A percentile compares a stretch with the other conserved stretches of the same genome.
Conservation (phyloP, 352 stramenopile species). For the Phytophthora tentaculata region DNA sequence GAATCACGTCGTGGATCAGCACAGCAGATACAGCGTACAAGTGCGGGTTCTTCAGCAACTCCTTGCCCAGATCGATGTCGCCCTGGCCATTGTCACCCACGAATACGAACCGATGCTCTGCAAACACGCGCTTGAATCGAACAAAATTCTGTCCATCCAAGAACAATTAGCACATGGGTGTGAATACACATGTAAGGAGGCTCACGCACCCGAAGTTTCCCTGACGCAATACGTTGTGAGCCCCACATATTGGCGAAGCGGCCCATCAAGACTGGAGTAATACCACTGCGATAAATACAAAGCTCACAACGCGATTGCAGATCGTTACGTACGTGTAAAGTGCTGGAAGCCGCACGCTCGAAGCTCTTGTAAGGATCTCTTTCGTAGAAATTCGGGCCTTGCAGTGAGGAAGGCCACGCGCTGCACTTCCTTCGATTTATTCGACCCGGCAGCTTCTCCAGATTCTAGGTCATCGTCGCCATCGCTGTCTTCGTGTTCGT, state of each 20-base stretch:
- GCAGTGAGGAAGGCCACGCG: constrained; percentile 82
- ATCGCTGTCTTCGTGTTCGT: constrained; percentile 39
- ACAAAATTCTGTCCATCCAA: constrained; percentile 65
- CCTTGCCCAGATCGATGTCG: constrained; percentile 83
- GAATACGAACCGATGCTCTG: constrained; percentile 80
- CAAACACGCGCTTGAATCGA: constrained; percentile 72
- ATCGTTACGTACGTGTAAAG: constrained; percentile 63
- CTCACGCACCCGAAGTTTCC: constrained; percentile 65
- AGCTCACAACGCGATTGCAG: not conserved
- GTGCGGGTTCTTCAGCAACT: constrained; percentile 55
- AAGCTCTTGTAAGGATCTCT: constrained; percentile 66
- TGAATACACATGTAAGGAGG: not conserved
- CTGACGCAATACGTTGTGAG: constrained; percentile 65
- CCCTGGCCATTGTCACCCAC: constrained; percentile 85
- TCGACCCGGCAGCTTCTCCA: constrained; percentile 9
- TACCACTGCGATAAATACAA: constrained; percentile 1
- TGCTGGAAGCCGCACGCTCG: constrained; percentile 74
- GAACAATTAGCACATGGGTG: constrained; percentile 1
- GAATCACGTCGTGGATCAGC: constrained; percentile 85
- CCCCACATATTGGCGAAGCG: constrained; percentile 69
- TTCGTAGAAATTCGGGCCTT: constrained; percentile 72
- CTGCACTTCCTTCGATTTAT: constrained; percentile 38
- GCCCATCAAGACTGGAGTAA: constrained; percentile 70
- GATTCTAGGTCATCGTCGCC: constrained; percentile 33
- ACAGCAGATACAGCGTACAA: constrained; percentile 65